Conservation (phyloP, 345 rosid species). For the Heritiera fomes region DNA sequence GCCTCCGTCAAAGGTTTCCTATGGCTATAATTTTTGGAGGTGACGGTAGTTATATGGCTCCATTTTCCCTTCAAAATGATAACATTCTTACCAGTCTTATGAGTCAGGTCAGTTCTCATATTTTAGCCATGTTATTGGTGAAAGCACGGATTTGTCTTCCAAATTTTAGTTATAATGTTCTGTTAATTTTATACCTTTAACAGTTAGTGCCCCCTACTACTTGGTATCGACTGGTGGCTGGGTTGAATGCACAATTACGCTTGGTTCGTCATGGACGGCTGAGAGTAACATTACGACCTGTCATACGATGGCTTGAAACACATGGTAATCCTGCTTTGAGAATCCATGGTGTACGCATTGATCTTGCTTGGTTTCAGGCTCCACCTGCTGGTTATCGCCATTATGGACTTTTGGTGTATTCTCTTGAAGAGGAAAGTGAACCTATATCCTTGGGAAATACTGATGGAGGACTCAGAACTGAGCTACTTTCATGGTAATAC, state of each 20-base stretch:
- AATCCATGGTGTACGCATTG: slow-evolving; percentile 59
- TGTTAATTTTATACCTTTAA: slow-evolving; percentile 24
- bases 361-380: slow-evolving; percentile 93
- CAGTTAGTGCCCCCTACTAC: slow-evolving; percentile 85
- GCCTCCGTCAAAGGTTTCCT: slow-evolving; percentile 73
- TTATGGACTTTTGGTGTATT: slow-evolving; percentile 77
- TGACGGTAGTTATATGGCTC: slow-evolving; percentile 97
- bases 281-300: slow-evolving; percentile 63
- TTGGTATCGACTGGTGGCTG: slow-evolving; percentile 95
- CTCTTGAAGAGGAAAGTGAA: slow-evolving; percentile 52
- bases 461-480: slow-evolving; percentile 41
- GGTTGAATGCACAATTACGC: slow-evolving; percentile 94
- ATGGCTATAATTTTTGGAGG: slow-evolving; percentile 90
- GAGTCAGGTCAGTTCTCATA: slow-evolving; percentile 68
- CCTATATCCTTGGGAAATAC: slow-evolving; percentile 37
- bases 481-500: slow-evolving; percentile 52
- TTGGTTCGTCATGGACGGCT: slow-evolving; percentile 84
- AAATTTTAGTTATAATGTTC: slow-evolving; percentile 24
- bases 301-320: slow-evolving; percentile 85
- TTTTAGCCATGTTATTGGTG: background rate
- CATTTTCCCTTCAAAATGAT: slow-evolving; percentile 91
- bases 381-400: slow-evolving; percentile 80
- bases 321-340: slow-evolving; percentile 88
- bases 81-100: slow-evolving; percentile 85
- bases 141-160: slow-evolving; percentile 8